Conservation (phyloP, 2,329 filamentous ascomycete species). For the Hymenotorrendiella dingleyae region DNA sequence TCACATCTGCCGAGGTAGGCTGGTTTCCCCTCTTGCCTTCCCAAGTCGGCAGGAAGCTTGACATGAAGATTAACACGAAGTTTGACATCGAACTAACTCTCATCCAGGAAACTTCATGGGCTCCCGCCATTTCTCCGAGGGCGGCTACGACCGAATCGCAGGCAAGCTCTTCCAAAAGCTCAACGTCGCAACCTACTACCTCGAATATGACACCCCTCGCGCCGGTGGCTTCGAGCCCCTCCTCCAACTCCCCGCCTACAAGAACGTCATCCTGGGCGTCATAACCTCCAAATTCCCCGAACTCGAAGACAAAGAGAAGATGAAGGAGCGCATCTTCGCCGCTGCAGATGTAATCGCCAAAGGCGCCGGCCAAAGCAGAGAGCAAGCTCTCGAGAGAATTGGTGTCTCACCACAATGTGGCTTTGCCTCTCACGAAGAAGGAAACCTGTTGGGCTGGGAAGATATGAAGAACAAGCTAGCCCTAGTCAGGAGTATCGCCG, state of each 20-base stretch:
- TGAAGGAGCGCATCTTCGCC: conserved; percentile 53
- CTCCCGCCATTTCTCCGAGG: conserved; percentile 61
- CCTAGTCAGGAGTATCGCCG: conserved; percentile 64
- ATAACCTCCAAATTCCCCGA: conserved; percentile 59
- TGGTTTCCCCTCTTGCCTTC: not conserved
- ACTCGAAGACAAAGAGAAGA: conserved; percentile 58
- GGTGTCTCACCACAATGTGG: conserved; percentile 68
- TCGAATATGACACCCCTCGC: conserved; percentile 62
- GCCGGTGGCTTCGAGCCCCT: conserved; percentile 63
- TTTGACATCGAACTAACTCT: not conserved
- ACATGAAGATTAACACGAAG: no score
- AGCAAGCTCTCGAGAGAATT: conserved; percentile 65
- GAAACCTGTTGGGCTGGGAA: conserved; percentile 63
- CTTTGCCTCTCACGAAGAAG: conserved; percentile 61
- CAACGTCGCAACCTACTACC: conserved; percentile 61
- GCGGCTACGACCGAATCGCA: conserved; percentile 62
- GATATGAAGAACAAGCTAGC: conserved; percentile 71
- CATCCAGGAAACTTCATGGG: conserved; percentile 53
- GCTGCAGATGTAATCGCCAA: conserved; percentile 66
- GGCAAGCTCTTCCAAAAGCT: conserved; percentile 60
- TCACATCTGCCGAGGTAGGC: conserved; percentile 60
- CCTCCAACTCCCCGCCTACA: conserved; percentile 52
- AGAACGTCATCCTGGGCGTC: conserved; percentile 61
- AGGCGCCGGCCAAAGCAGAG: conserved; percentile 56
- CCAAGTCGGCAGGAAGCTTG: no score